A percentile compares a stretch with the other conserved stretches of the same genome.
These are phyloP conservation scores for Excoecaria agallocha DNA, from an alignment of 345 rosid species.

Conservation along the genomic window DNA sequence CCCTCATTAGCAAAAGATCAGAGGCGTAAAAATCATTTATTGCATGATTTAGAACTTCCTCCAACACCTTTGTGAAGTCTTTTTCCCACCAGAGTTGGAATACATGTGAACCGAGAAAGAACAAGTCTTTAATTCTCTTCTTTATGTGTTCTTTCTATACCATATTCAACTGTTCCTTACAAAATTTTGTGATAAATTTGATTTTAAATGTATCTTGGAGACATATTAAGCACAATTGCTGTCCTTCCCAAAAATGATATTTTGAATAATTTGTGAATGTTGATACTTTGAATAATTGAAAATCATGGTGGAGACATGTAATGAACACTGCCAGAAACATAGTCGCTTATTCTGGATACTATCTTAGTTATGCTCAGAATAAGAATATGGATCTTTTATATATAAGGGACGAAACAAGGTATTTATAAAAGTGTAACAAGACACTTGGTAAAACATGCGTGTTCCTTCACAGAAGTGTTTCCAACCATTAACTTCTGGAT, in stretches of 20 bases:
- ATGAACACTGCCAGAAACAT: too few species aligned
- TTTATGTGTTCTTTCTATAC: not conserved
- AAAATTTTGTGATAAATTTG: not conserved
- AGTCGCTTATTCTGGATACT: too few species aligned
- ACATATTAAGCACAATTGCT: not conserved
- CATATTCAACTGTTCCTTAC: not conserved
- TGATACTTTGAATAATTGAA: not conserved
- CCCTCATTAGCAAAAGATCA: not conserved
- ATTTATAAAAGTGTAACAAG: too few species aligned
- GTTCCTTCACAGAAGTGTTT: too few species aligned
- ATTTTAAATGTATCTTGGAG: not conserved
- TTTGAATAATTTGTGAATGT: not conserved
- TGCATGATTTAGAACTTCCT: not conserved
- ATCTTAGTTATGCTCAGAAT: too few species aligned
- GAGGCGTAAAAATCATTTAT: not conserved
- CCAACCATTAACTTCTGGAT: too few species aligned
- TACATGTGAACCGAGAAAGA: not conserved
- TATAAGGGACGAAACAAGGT: too few species aligned
- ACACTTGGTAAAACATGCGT: too few species aligned
- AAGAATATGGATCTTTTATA: too few species aligned
- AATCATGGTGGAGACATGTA: not conserved
- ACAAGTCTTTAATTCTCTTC: not conserved
- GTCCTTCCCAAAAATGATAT: not conserved
- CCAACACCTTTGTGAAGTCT: not conserved
- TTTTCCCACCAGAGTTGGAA: too few species aligned